Evolutionary conservation across 2,329 filamentous ascomycete species (phyloP).

Genomic region (Magnaporthiopsis incrustans): DNA sequence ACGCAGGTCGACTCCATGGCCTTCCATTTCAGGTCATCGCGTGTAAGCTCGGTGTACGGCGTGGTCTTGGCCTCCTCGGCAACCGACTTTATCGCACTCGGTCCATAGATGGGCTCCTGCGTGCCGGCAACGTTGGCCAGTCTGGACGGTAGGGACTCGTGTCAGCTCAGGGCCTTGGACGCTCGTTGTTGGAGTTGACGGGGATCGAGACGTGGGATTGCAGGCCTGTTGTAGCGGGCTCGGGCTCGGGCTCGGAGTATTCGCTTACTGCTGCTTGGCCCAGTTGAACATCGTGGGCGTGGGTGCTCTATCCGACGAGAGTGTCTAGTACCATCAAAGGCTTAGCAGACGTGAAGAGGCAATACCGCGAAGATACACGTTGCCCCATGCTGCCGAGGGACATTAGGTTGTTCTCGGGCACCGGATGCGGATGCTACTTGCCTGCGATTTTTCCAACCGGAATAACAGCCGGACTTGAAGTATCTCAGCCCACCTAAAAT

Average conservation of each 20-base stretch:
- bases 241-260: not conserved
- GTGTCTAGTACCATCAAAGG: not conserved
- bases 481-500: not conserved
- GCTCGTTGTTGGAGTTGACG: not conserved
- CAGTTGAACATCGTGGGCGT: slow-evolving; percentile 74
- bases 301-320: not conserved
- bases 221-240: not conserved
- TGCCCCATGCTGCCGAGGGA: not conserved
- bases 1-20: slow-evolving; percentile 78
- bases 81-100: slow-evolving; percentile 78
- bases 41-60: slow-evolving; percentile 71
- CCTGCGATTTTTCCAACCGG: not conserved
- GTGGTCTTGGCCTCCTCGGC: slow-evolving; percentile 69
- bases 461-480: not conserved
- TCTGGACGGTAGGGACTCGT: slow-evolving; percentile 27
- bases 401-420: not conserved
- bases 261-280: slow-evolving; percentile 81
- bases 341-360: not conserved
- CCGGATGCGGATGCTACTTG: not conserved
- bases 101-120: slow-evolving; percentile 91
- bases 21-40: slow-evolving; percentile 75
- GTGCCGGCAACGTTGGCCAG: slow-evolving; percentile 82
- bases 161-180: not conserved
- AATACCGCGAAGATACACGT: not conserved
- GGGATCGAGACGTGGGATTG: not conserved